Evolutionary conservation across 306 rosid genomes (phyloP), one percentile per base, ranked within the genome.

Genomic region (Vachellia collinsii): DNA sequence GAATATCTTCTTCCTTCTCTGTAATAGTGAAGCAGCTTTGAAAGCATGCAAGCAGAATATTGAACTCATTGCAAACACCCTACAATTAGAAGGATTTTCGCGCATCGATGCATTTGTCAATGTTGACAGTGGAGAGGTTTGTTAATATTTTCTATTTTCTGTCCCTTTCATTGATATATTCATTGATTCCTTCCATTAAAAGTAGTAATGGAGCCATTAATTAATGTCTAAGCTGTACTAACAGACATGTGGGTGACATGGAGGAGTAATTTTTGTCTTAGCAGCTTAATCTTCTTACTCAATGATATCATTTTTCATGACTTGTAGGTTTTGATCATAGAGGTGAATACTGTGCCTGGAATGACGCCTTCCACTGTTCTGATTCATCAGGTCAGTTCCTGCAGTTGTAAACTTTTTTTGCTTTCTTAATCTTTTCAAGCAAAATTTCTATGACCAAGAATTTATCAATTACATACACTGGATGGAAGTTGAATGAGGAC

Each of bases 301-400:
- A 70, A 58, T 9, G 8, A 67, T n/a, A n/a, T 71, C 76, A 82
- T 63, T 80, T 85, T 85, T 61, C 79, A 61, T 79, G 38, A 14
- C 82, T 66, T 64, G 63, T 80, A 94, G 99, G 95, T 90, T 53
- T 72, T 94, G 92, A 81, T 94, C 44, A 94, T 94, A 47, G 99
- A 94, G 83, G 97, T 94, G 76, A 94, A 94, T 77, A 93, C 99
- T 14, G 99, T 94, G 65, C 99, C 99, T n/a, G 97, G 99, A 88
- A 94, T 94, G 99, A 93, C 97, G 48, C 97, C 97, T 79, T 94
- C 99, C 62, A 94, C 99, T 44, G 97, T 94, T 82, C 86, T 94
- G 83, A 87, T 93, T 89, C 99, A 94, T 87, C 97, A 93, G 97
- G 99, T 93, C 54, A 84, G 56, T 51, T 78, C 39, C 68, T 75